phyloP scores from a whole-genome alignment of 2,329 filamentous ascomycete genomes.

The Hyphodiscus sp. region DNA sequence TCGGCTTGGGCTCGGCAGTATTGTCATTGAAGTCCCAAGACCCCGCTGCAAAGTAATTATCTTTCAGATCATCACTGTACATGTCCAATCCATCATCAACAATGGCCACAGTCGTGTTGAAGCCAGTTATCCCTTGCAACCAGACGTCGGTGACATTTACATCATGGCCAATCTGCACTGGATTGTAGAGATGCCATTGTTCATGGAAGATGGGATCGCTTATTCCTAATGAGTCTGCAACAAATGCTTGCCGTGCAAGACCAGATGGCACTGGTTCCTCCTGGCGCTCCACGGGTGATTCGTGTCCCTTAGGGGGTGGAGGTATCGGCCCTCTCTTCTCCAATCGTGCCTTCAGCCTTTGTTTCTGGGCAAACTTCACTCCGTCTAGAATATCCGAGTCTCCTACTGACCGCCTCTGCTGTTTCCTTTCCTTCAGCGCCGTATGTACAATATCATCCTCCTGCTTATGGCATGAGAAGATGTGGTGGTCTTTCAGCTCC shows the following conservation, averaged over 20 bases:
- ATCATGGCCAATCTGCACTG: slow-evolving; percentile 75
- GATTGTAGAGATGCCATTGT: slow-evolving; percentile 94
- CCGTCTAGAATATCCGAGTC: slow-evolving; percentile 59
- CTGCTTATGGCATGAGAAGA: slow-evolving; percentile 68
- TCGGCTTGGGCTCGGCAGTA: slow-evolving; percentile 68
- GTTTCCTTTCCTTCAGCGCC: slow-evolving; percentile 43
- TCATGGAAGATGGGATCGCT: slow-evolving; percentile 84
- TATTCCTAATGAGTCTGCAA: slow-evolving; percentile 66
- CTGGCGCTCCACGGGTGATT: slow-evolving; percentile 13
- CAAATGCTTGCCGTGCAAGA: slow-evolving; percentile 49
- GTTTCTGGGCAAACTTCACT: slow-evolving; percentile 76
- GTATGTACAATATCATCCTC: slow-evolving; percentile 52
- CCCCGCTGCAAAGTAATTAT: slow-evolving; percentile 87
- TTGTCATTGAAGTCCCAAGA: slow-evolving; percentile 97
- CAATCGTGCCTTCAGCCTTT: slow-evolving; percentile 53
- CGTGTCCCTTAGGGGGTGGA: slow-evolving; percentile 17
- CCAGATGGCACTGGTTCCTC: slow-evolving; percentile 30
- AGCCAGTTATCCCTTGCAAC: slow-evolving; percentile 83
- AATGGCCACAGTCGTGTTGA: slow-evolving; percentile 84
- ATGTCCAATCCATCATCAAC: slow-evolving; percentile 96
- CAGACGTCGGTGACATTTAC: slow-evolving; percentile 95
- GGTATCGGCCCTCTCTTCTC: slow-evolving; percentile 42
- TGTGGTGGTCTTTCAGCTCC: slow-evolving; percentile 71
- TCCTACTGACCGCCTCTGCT: slow-evolving; percentile 53
- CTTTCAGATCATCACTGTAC: slow-evolving; percentile 85